These are phyloP conservation scores for Amylostereum chailletii DNA, from an alignment of 1,284 basidiomycete species.

Conservation along the genomic window DNA sequence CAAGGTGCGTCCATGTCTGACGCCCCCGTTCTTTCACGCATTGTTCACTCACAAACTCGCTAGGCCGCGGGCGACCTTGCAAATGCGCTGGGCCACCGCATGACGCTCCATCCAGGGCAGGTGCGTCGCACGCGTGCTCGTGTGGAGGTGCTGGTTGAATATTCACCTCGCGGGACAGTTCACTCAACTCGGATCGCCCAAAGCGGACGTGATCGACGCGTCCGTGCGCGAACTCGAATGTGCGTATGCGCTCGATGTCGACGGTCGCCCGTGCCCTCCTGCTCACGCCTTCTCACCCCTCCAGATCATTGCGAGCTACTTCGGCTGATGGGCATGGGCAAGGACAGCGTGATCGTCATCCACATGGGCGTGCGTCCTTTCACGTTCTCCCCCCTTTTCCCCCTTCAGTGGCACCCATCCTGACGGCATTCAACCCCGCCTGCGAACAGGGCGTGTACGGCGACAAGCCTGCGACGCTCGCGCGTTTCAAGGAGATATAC, in stretches of 20 bases:
- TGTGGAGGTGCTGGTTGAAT: too few species aligned
- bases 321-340: constrained; percentile 71
- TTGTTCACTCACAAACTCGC: constrained; percentile 8
- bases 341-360: constrained; percentile 74
- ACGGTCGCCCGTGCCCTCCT: not conserved
- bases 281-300: not conserved
- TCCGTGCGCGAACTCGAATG: constrained; percentile 72
- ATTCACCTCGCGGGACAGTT: constrained; percentile 36
- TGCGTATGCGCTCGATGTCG: constrained; percentile 11
- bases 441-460: constrained; percentile 59
- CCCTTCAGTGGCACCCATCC: not conserved
- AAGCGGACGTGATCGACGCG: constrained; percentile 61
- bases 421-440: not conserved
- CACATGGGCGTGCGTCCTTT: constrained; percentile 45
- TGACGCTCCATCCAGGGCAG: constrained; percentile 80
- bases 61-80: constrained; percentile 66
- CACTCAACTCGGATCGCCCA: constrained; percentile 78
- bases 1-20: constrained; percentile 18
- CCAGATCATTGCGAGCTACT: constrained; percentile 78
- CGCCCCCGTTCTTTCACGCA: not conserved
- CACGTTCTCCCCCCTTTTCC: not conserved
- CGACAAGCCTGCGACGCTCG: constrained; percentile 66
- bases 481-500: constrained; percentile 69
- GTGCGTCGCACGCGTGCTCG: constrained; percentile 5
- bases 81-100: constrained; percentile 66